These are phyloP conservation scores for Kalmusia sp. DNA, from an alignment of 2,329 filamentous ascomycete species.

Conservation along the genomic window DNA sequence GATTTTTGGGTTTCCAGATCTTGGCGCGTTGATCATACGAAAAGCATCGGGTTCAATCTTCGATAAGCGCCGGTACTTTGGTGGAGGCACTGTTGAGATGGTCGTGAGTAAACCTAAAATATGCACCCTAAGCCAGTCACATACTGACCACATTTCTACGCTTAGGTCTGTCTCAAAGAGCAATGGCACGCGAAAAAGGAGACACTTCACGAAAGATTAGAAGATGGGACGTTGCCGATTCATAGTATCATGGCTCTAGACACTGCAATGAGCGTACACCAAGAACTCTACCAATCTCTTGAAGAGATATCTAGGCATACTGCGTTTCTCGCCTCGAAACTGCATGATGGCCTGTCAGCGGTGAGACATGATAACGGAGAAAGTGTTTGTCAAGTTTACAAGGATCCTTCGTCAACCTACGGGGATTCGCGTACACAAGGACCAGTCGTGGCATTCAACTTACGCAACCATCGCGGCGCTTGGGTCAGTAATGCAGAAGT, in stretches of 20 bases:
- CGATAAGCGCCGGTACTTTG: slow-evolving; percentile 79
- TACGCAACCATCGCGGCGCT: slow-evolving; percentile 70
- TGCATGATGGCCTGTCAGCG: slow-evolving; percentile 65
- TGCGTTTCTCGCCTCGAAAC: slow-evolving; percentile 64
- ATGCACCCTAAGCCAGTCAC: not conserved
- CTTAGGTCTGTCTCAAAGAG: slow-evolving; percentile 67
- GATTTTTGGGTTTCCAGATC: slow-evolving; percentile 95
- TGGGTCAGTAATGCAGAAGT: slow-evolving; percentile 86
- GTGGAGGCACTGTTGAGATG: slow-evolving; percentile 92
- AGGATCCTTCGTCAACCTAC: slow-evolving; percentile 49
- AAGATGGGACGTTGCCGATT: slow-evolving; percentile 90
- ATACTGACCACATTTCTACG: not conserved
- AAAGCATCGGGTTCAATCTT: slow-evolving; percentile 72
- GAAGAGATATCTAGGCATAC: slow-evolving; percentile 74
- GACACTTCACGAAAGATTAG: slow-evolving; percentile 79
- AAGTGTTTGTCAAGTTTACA: slow-evolving; percentile 72
- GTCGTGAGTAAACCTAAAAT: slow-evolving; percentile 55
- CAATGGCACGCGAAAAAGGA: slow-evolving; percentile 86
- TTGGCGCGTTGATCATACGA: slow-evolving; percentile 83
- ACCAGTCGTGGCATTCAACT: slow-evolving; percentile 83
- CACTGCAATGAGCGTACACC: slow-evolving; percentile 74
- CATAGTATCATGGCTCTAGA: slow-evolving; percentile 88
- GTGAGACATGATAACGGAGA: slow-evolving; percentile 74
- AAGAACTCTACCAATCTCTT: slow-evolving; percentile 75
- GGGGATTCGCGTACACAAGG: slow-evolving; percentile 62